A percentile compares a stretch with the other conserved stretches of the same genome.
These are phyloP conservation scores for Xylariales sp. DNA, from an alignment of 2,329 filamentous ascomycete genomes.

Conservation along the genomic window DNA sequence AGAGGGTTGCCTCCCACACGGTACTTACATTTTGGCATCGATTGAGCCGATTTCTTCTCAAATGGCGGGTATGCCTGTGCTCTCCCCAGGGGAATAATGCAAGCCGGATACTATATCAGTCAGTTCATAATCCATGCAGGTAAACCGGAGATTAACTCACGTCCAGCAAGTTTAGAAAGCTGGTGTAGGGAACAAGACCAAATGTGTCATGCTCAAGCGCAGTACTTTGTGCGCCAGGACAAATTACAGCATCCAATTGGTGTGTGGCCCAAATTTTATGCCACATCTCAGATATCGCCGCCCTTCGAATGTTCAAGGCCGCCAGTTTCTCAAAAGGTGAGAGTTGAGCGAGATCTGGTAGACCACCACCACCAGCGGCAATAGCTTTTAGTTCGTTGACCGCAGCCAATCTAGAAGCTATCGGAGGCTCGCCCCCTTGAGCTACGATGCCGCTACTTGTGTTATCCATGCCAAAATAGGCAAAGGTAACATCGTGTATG, in stretches of 20 bases:
- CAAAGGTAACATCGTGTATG: background rate
- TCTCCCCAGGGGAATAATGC: background rate
- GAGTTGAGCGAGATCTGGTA: constrained; percentile 7
- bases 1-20: too few species aligned
- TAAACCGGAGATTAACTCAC: too few species aligned
- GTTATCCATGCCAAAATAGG: constrained; percentile 10
- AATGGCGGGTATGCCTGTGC: background rate
- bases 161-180: constrained; percentile 11
- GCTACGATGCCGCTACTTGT: constrained; percentile 6
- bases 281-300: constrained; percentile 10
- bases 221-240: constrained; percentile 10
- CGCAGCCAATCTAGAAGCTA: constrained; percentile 5
- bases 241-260: constrained; percentile 10
- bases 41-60: constrained; percentile 2
- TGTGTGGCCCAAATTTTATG: constrained; percentile 8
- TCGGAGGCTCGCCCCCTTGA: constrained; percentile 8
- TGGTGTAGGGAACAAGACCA: constrained; percentile 10
- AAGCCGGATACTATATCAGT: background rate
- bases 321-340: too few species aligned
- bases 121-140: too few species aligned
- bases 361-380: constrained; percentile 1
- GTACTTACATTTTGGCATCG: background rate
- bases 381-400: constrained; percentile 1
- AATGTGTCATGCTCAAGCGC: constrained; percentile 13
- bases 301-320: constrained; percentile 8